phyloP scores from a whole-genome alignment of 257 asterid genomes.

The Plantago major region DNA sequence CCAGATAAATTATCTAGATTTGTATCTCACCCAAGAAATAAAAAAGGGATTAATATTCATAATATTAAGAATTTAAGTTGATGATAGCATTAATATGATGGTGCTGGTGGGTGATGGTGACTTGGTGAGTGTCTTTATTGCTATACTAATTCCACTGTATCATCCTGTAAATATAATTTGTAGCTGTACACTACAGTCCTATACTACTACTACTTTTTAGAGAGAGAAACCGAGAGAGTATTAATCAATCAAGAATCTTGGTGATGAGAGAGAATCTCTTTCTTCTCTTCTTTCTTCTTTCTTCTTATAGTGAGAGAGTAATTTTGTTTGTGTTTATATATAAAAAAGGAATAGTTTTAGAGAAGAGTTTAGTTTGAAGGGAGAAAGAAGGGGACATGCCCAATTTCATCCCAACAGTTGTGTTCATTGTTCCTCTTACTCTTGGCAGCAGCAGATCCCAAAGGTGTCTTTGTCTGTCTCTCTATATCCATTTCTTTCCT shows the following conservation, averaged over 20 bases:
- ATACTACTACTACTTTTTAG: conserved; percentile 23
- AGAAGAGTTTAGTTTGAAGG: conserved; percentile 24
- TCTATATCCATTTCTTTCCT: conserved; percentile 5
- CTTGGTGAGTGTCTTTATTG: conserved; percentile 41
- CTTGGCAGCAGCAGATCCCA: conserved; percentile 64
- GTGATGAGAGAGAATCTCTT: conserved; percentile 19
- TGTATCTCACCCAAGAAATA: too few relatives aligned
- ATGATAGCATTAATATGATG: conserved; percentile 38
- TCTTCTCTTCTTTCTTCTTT: too few relatives aligned
- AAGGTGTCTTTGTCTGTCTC: conserved; percentile 49
- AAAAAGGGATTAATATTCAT: too few relatives aligned
- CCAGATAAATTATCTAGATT: too few relatives aligned
- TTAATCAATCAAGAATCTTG: conserved; percentile 21
- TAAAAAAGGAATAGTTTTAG: conserved; percentile 1
- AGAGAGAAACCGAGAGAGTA: background rate
- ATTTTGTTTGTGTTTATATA: too few relatives aligned
- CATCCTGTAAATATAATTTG: background rate
- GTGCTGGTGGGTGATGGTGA: conserved; percentile 49
- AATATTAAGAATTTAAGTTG: background rate
- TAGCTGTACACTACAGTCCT: background rate
- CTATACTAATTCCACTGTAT: conserved; percentile 7
- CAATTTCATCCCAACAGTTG: conserved; percentile 85
- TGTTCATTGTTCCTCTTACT: conserved; percentile 59
- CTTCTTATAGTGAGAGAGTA: too few relatives aligned
- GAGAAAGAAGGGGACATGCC: conserved; percentile 61